A percentile compares a stretch with the other conserved stretches of the same genome.
Conservation (phyloP, 495 filamentous ascomycete species). For the Penicillium manginii region DNA sequence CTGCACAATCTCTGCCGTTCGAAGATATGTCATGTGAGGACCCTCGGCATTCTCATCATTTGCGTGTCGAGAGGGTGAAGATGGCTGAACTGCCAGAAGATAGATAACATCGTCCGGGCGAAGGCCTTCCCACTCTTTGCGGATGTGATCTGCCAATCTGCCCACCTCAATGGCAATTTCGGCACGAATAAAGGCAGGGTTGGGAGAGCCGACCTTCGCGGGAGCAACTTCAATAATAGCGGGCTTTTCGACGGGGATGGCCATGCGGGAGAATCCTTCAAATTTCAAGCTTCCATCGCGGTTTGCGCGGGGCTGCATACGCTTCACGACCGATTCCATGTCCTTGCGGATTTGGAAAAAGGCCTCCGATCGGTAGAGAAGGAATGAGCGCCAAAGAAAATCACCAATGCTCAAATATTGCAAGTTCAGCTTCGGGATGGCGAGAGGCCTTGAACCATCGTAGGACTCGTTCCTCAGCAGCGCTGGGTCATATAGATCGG, state of each 20-base stretch:
- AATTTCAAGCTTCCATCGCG: slow-evolving; percentile 70
- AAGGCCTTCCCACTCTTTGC: slow-evolving; percentile 89
- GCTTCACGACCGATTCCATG: slow-evolving; percentile 79
- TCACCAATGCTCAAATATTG: slow-evolving; percentile 96
- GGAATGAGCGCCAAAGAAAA: slow-evolving; percentile 91
- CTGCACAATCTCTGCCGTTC: slow-evolving; percentile 86
- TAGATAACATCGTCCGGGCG: slow-evolving; percentile 90
- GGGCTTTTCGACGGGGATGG: slow-evolving; percentile 81
- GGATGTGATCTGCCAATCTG: slow-evolving; percentile 70
- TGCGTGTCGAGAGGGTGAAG: slow-evolving; percentile 51
- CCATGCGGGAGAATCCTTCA: slow-evolving; percentile 89
- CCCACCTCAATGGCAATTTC: slow-evolving; percentile 90
- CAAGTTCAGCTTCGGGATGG: slow-evolving; percentile 92
- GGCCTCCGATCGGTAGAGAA: slow-evolving; percentile 86
- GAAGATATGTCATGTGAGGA: slow-evolving; percentile 68
- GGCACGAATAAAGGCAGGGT: slow-evolving; percentile 82
- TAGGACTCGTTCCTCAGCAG: slow-evolving; percentile 86
- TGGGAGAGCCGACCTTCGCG: slow-evolving; percentile 79
- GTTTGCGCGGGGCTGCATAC: slow-evolving; percentile 70
- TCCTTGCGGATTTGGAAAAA: slow-evolving; percentile 95
- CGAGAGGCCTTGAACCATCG: slow-evolving; percentile 84
- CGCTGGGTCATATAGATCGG: slow-evolving; percentile 78
- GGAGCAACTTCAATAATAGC: slow-evolving; percentile 87
- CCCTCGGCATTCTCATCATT: slow-evolving; percentile 56
- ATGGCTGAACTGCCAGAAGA: slow-evolving; percentile 69